Conservation (phyloP, 208 protist species). For the Naegleria lovaniensis region DNA sequence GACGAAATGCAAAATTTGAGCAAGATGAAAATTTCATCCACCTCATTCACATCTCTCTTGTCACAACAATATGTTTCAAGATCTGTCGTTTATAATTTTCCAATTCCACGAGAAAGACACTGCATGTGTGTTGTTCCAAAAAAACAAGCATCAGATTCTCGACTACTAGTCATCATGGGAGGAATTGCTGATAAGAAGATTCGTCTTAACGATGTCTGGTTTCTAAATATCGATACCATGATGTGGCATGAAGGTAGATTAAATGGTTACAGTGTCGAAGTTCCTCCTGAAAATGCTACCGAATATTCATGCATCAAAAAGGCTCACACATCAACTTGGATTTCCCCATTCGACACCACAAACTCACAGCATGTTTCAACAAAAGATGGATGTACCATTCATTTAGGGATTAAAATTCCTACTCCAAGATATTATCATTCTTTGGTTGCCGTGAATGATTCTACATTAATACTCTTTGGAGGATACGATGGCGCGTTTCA, state of each 20-base stretch:
- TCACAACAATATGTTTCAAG: neutral
- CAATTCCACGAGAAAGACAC: neutral
- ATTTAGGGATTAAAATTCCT: neutral
- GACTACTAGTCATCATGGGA: neutral
- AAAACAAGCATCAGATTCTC: neutral
- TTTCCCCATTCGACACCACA: neutral
- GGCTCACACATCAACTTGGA: neutral
- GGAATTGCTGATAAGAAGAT: neutral
- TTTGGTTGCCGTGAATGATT: neutral
- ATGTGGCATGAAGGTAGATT: neutral
- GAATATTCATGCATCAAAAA: neutral
- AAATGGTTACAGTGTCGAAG: neutral
- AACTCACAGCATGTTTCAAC: neutral
- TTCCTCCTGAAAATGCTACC: neutral
- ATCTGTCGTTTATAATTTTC: neutral
- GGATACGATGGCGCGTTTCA: neutral
- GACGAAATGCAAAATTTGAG: neutral
- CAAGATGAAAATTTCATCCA: neutral
- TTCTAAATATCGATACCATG: neutral
- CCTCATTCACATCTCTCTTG: too few relatives aligned
- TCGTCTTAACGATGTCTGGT: neutral
- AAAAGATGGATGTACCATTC: neutral
- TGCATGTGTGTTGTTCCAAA: neutral
- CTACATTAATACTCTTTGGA: neutral
- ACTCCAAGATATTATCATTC: slow-evolving; percentile 3